Base-by-base conservation (phyloP, 2,329 filamentous ascomycete genomes). In the Colletotrichum musicola region DNA sequence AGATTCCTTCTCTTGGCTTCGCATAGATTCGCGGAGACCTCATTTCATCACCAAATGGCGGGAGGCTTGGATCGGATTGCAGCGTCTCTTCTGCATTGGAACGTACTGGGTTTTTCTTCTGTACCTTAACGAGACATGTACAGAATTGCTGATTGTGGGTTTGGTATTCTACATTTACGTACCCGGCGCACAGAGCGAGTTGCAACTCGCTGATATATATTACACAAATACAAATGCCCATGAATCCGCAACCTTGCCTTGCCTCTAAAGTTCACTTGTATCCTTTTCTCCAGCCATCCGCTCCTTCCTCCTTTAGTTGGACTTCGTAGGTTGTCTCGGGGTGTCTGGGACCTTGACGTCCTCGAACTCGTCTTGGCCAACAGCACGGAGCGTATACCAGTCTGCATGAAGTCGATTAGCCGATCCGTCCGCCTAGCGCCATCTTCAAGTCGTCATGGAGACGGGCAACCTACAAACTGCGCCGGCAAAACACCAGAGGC, bases 301-400 rank as follows among this genome's bases (percentile, higher is more conserved):
- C 2, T 25, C 12, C 25, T 6, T 30, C 5, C 5, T 18, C 7
- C 13, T 27, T 62, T 18, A 79, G 69, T 77, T 80, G 38, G 76
- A 68, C 51, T 81, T 78, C 46, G 81, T 75, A n/a, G 83, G 79
- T 68, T 85, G 82, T 57, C 81, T 79, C 55, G 93, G 91, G 60
- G 87, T 84, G 78, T 93, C 92, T 30, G 96, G 96, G 44, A 98
- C 91, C 78, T 94, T 91, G 74, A 98, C 95, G 78, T 99, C 96
- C 66, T 95, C 93, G 83, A 99, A 99, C 73, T 98, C 93, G 80
- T 98, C 96, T 81, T 98, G 96, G 50, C 95, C 94, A 77, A 99
- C 93, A 62, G 93, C 94, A 73, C 86, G 88, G 77, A 99, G 92
- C 4, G 88, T 89, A 76, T 89, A 89, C 73, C 81, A 82, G 75